These are phyloP conservation scores for Rosa rugosa DNA, from an alignment of 306 rosid genomes.

Conservation along the genomic window DNA sequence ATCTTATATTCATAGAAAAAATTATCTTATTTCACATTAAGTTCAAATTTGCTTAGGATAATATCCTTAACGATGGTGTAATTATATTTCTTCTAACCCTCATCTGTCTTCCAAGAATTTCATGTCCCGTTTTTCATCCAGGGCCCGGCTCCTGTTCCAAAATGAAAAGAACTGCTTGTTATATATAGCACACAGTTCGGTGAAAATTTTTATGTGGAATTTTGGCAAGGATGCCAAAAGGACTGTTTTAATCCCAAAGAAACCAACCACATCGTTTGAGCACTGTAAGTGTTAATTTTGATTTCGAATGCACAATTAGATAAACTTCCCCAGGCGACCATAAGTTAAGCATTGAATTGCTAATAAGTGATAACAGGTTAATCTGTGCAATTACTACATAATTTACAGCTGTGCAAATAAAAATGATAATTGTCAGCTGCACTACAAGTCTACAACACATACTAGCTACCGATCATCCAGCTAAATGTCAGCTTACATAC, in stretches of 20 bases:
- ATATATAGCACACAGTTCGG: too few relatives aligned
- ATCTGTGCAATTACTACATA: slow-evolving; percentile 12
- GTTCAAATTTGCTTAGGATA: neutral
- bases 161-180: neutral
- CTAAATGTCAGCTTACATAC: slow-evolving; percentile 38
- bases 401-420: slow-evolving; percentile 12
- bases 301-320: neutral
- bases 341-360: neutral
- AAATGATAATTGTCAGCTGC: slow-evolving; percentile 27
- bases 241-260: neutral
- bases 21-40: neutral
- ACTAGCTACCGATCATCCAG: slow-evolving; percentile 36
- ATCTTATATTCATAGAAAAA: too few relatives aligned
- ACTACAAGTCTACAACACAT: neutral
- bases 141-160: neutral
- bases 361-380: neutral
- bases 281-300: neutral
- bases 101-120: neutral
- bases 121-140: neutral
- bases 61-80: neutral
- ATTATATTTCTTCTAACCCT: neutral
- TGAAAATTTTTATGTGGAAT: neutral
- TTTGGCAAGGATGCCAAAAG: neutral
- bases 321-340: neutral
- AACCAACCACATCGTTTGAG: neutral